Conservation (phyloP, 768 basidiomycete genomes). For the Asterophora parasitica region DNA sequence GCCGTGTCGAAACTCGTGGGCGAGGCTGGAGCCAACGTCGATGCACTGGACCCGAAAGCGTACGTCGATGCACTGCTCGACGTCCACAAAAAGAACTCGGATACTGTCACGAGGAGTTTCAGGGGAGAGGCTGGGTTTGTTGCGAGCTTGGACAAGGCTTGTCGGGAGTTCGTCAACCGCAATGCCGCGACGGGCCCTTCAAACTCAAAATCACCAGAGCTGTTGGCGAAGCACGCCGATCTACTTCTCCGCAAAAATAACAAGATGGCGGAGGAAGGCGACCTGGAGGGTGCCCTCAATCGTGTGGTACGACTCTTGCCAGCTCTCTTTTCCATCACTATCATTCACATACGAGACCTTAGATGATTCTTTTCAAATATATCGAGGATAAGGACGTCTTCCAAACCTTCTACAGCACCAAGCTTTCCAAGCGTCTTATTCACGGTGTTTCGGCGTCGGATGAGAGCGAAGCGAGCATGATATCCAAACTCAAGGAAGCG, state of each 20-base stretch:
- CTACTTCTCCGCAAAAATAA: constrained; percentile 89
- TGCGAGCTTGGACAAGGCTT: constrained; percentile 90
- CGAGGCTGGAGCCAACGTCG: constrained; percentile 47
- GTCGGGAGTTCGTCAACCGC: constrained; percentile 90
- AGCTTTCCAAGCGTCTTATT: constrained; percentile 89
- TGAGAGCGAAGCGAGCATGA: constrained; percentile 97
- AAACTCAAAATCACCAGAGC: constrained; percentile 84
- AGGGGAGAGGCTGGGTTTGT: constrained; percentile 91
- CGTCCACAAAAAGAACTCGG: constrained; percentile 88
- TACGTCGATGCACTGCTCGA: constrained; percentile 92
- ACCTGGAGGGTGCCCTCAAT: constrained; percentile 84
- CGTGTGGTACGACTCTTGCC: constrained; percentile 62
- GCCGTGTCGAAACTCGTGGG: constrained; percentile 75
- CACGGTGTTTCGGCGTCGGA: constrained; percentile 89
- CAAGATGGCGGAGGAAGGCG: constrained; percentile 89
- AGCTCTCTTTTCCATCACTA: constrained; percentile 22
- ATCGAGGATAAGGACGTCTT: constrained; percentile 99
- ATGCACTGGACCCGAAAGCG: constrained; percentile 81
- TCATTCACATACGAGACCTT: constrained; percentile 20
- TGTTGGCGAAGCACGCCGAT: constrained; percentile 91
- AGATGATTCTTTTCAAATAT: constrained; percentile 99
- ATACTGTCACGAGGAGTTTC: constrained; percentile 85
- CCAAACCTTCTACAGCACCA: constrained; percentile 96
- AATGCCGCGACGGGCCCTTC: constrained; percentile 88
- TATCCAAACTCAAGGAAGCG: constrained; percentile 93